Evolutionary conservation across 2,329 filamentous ascomycete species (phyloP), one percentile per base, ranked within the genome.

Genomic region (Sporothrix pallida): DNA sequence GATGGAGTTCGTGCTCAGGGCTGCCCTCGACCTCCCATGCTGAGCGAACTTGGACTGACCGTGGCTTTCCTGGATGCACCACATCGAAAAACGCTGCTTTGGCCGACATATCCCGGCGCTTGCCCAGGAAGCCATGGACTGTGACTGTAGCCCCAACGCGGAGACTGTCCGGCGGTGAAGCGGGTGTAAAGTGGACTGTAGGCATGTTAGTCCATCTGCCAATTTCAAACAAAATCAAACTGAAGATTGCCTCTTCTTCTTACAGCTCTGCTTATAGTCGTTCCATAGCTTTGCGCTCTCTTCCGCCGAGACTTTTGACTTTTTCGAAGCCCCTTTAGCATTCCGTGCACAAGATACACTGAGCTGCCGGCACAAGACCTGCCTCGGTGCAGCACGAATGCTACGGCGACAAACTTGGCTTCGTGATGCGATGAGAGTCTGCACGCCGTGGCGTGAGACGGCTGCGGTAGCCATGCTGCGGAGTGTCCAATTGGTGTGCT

Each of bases 121-220:
- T 89, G 37, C 90, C 89, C 0, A 97, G 81, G 77, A 95, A 96
- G 23, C 95, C 95, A 80, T 90, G 86, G 0, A 93, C 80, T 0
- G 85, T 84, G 46, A 92, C 85, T 23, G 82, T 78, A 8, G 84
- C 63, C 52, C 82, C 82, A 6, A 79, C 15, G 37, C 73, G 48
- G 58, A 81, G 83, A 0, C 76, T 75, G 1, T 71, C 68, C 1
- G 75, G 71, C 0, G 76, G 65, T 12, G 81, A 81, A 13, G 80
- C 80, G 3, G 75, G 75, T 3, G 79, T 78, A 37, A 81, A 80
- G 23, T 79, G 75, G 73, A 81, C 82, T 80, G 72, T 2, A 23
- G 4, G 23, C 10, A 1, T 48, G 50, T 63, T 44, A 70, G 56
- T 17, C 4, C 7, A 31, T 44, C 26, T 20, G 4, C n/a, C 44